These are phyloP conservation scores for Aspergillus quadricinctus DNA, from an alignment of 2,329 filamentous ascomycete genomes.

Conservation along the genomic window DNA sequence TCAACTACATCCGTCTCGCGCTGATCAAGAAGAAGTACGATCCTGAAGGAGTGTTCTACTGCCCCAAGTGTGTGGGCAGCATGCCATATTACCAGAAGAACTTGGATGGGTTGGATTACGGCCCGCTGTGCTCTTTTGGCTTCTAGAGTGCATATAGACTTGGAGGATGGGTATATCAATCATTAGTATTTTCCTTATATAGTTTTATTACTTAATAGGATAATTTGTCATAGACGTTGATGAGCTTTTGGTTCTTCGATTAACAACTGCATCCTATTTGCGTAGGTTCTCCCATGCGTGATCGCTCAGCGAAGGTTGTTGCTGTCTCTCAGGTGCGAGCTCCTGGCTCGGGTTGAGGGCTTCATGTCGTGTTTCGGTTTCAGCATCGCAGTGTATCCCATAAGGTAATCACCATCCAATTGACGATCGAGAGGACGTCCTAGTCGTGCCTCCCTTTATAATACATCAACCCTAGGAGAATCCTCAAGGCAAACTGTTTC, in stretches of 20 bases:
- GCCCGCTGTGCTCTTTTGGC: slow-evolving; percentile 6
- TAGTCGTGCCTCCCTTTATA: too few relatives aligned
- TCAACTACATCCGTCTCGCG: slow-evolving; percentile 4
- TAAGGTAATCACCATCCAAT: too few relatives aligned
- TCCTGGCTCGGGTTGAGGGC: too few relatives aligned
- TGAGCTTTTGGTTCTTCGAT: neutral
- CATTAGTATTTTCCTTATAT: neutral
- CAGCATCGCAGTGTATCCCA: too few relatives aligned
- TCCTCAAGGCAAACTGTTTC: too few relatives aligned
- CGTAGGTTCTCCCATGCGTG: too few relatives aligned
- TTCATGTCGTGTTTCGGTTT: too few relatives aligned
- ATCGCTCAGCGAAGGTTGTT: too few relatives aligned
- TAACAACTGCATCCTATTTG: too few relatives aligned
- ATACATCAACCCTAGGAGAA: too few relatives aligned
- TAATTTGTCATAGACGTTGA: neutral
- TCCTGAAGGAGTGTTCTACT: slow-evolving; percentile 11
- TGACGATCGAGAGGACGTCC: too few relatives aligned
- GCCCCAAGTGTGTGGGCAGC: slow-evolving; percentile 14
- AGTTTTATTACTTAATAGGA: neutral
- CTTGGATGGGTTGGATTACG: slow-evolving; percentile 1
- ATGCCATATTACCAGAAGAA: neutral
- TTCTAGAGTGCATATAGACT: slow-evolving; percentile 9
- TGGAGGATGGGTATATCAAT: neutral
- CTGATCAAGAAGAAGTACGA: slow-evolving; percentile 14
- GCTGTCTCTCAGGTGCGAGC: too few relatives aligned